A percentile compares a stretch with the other conserved stretches of the same genome.
Conservation (phyloP, 2,329 filamentous ascomycete genomes). For the Elsinoe perseae region DNA sequence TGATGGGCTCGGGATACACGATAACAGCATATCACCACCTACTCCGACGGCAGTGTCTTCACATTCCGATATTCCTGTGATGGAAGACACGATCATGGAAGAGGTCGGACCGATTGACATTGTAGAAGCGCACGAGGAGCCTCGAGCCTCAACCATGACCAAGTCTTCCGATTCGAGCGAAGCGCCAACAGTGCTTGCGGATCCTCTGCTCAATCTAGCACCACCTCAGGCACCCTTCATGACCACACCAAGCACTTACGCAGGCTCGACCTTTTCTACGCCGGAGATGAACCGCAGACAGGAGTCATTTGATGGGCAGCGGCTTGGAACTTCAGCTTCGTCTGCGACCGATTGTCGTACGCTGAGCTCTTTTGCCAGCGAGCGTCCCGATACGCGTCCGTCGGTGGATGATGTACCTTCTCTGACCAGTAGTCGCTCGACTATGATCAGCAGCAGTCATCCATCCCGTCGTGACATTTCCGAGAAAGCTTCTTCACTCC, state of each 20-base stretch:
- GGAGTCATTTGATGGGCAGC: slow-evolving; percentile 60
- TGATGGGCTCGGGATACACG: slow-evolving; percentile 27
- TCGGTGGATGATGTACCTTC: slow-evolving; percentile 70
- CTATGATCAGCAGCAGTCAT: slow-evolving; percentile 63
- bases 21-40: slow-evolving; percentile 17
- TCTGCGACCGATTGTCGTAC: slow-evolving; percentile 64
- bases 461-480: slow-evolving; percentile 29
- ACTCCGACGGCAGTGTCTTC: slow-evolving; percentile 3
- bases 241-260: slow-evolving; percentile 55
- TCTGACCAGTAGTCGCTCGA: slow-evolving; percentile 67
- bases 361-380: slow-evolving; percentile 63
- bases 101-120: slow-evolving; percentile 36
- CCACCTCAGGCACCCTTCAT: slow-evolving; percentile 46
- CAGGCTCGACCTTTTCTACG: slow-evolving; percentile 53
- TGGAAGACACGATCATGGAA: slow-evolving; percentile 30
- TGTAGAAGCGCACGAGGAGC: slow-evolving; percentile 41
- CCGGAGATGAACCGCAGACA: slow-evolving; percentile 56
- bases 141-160: slow-evolving; percentile 41
- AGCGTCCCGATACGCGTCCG: slow-evolving; percentile 63
- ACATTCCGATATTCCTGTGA: slow-evolving; percentile 14
- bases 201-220: slow-evolving; percentile 28
- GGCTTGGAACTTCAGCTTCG: slow-evolving; percentile 67
- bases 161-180: slow-evolving; percentile 45
- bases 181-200: slow-evolving; percentile 30
- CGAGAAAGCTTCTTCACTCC: slow-evolving; percentile 15